Conservation (phyloP, 1,284 basidiomycete species). For the Ceratorhiza oryzae-sativae region DNA sequence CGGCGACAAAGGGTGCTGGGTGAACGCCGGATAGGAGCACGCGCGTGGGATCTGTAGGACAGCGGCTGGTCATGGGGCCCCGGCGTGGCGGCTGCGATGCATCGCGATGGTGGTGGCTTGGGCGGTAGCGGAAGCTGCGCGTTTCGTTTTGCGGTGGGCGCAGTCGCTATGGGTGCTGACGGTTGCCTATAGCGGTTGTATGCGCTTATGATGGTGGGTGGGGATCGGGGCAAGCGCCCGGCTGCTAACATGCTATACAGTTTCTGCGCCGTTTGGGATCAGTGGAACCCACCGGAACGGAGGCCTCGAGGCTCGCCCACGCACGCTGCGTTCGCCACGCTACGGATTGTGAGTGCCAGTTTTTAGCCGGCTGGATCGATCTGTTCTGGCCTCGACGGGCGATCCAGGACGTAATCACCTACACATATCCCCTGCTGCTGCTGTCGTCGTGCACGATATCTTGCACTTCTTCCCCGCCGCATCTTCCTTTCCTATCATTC, state of each 20-base stretch:
- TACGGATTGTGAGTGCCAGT: background rate
- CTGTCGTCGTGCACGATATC: background rate
- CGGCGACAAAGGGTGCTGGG: background rate
- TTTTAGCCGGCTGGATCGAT: conserved; percentile 26
- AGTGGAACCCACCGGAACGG: conserved; percentile 2
- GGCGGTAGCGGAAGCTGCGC: background rate
- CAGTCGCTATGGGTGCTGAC: background rate
- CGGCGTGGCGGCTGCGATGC: conserved; percentile 12
- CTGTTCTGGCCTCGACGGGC: background rate
- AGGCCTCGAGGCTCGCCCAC: conserved; percentile 17
- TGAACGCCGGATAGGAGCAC: conserved; percentile 14
- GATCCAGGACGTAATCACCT: conserved; percentile 25
- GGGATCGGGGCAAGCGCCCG: conserved; percentile 14
- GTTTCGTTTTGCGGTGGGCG: background rate
- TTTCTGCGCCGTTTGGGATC: background rate
- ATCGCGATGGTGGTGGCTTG: conserved; percentile 2
- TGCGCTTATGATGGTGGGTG: conserved; percentile 11
- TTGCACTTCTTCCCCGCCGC: conserved; percentile 6
- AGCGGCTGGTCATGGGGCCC: conserved; percentile 18
- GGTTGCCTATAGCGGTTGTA: background rate
- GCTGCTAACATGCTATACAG: conserved; percentile 20
- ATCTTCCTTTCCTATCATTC: background rate
- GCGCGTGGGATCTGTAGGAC: background rate
- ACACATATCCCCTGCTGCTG: conserved; percentile 7
- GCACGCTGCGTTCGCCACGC: conserved; percentile 4